phyloP scores from a whole-genome alignment of 768 basidiomycete species.

The Leucogyrophana mollusca region DNA sequence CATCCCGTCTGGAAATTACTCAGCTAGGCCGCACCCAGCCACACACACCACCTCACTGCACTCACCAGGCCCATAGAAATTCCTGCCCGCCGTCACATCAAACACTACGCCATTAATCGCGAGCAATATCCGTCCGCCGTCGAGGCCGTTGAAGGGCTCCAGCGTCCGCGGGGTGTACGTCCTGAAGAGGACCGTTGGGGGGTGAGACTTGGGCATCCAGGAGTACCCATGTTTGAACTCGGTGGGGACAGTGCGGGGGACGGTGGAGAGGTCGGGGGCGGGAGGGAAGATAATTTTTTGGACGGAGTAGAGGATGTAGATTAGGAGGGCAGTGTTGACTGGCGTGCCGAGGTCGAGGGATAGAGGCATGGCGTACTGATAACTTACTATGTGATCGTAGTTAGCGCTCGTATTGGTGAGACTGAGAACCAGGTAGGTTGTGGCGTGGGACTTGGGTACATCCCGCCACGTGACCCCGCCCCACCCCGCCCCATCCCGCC shows the following conservation, averaged over 20 bases:
- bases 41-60: slow-evolving; percentile 6
- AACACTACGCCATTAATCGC: slow-evolving; percentile 89
- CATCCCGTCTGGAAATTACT: slow-evolving; percentile 68
- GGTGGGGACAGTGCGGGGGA: slow-evolving; percentile 50
- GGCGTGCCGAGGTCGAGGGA: slow-evolving; percentile 64
- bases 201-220: slow-evolving; percentile 86
- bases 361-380: slow-evolving; percentile 32
- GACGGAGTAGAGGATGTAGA: slow-evolving; percentile 78
- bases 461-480: too few relatives aligned
- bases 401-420: not conserved
- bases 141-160: slow-evolving; percentile 59
- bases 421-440: too few relatives aligned
- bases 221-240: slow-evolving; percentile 86
- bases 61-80: slow-evolving; percentile 95
- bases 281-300: slow-evolving; percentile 74
- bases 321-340: slow-evolving; percentile 72
- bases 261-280: too few relatives aligned
- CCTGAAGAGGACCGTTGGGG: slow-evolving; percentile 73
- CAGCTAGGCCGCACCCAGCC: slow-evolving; percentile 1
- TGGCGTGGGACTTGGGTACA: too few relatives aligned
- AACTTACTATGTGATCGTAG: too few relatives aligned
- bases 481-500: too few relatives aligned
- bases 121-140: slow-evolving; percentile 74
- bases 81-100: slow-evolving; percentile 86
- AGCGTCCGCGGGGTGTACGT: slow-evolving; percentile 80